Evolutionary conservation across 176 grass and related monocot genomes (phyloP).

Genomic region (Otatea glauca): DNA sequence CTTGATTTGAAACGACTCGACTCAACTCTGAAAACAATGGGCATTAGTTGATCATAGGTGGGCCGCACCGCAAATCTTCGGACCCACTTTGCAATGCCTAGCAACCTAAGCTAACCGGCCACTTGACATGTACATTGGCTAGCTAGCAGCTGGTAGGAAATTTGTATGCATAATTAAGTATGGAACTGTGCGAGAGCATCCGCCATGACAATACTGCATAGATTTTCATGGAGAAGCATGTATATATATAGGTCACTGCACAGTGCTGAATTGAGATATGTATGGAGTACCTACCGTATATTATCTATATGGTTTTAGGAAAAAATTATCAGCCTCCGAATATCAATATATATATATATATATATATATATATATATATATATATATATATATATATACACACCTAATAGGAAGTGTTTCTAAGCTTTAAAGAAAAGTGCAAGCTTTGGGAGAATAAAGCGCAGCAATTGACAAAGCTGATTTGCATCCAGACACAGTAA

Average conservation of each 20-base stretch:
- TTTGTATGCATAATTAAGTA: background rate
- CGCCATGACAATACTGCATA: too few relatives aligned
- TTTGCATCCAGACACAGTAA: background rate
- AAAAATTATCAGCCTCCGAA: too few relatives aligned
- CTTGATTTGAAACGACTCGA: conserved; percentile 45
- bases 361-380: too few relatives aligned
- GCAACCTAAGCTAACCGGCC: background rate
- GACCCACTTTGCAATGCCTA: background rate
- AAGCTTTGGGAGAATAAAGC: background rate
- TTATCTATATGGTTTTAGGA: background rate
- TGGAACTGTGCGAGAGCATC: background rate
- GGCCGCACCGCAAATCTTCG: background rate
- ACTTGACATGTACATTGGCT: background rate
- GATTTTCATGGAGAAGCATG: too few relatives aligned
- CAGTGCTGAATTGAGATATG: too few relatives aligned
- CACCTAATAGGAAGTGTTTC: background rate
- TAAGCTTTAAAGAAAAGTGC: background rate
- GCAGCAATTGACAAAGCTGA: background rate
- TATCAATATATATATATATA: too few relatives aligned
- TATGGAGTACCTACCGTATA: too few relatives aligned
- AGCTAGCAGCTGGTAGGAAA: background rate
- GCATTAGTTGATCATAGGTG: background rate
- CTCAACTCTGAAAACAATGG: conserved; percentile 3
- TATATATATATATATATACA: too few relatives aligned
- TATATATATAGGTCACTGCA: too few relatives aligned